Evolutionary conservation across 192 early-diverging fungal genomes (phyloP).

Genomic region (Entomortierella beljakovae): DNA sequence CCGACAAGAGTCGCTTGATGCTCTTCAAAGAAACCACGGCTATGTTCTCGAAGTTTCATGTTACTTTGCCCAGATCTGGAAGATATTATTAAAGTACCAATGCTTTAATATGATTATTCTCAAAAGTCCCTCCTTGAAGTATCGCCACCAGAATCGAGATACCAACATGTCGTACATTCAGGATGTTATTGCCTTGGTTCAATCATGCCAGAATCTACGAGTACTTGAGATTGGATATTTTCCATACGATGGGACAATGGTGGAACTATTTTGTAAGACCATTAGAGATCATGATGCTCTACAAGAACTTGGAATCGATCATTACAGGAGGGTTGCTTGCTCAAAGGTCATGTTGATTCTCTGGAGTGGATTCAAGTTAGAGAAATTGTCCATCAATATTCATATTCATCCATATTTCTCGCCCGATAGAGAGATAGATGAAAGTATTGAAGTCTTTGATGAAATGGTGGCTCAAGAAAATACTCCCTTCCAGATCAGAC

Average conservation of each 20-base stretch:
- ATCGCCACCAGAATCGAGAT: too few relatives aligned
- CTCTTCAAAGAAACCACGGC: too few relatives aligned
- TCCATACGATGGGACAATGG: background rate
- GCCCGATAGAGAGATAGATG: background rate
- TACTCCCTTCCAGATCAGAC: background rate
- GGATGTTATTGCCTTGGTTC: too few relatives aligned
- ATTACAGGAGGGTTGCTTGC: background rate
- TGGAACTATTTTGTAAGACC: background rate
- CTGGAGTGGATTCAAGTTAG: background rate
- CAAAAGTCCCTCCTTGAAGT: too few relatives aligned
- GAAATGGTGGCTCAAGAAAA: background rate
- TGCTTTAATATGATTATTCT: too few relatives aligned
- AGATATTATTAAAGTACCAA: too few relatives aligned
- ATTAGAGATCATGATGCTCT: slow-evolving; percentile 3
- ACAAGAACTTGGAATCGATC: background rate
- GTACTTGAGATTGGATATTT: background rate
- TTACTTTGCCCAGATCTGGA: too few relatives aligned
- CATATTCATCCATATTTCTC: background rate
- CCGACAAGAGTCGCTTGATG: too few relatives aligned
- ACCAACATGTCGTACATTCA: too few relatives aligned
- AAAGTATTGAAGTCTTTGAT: background rate
- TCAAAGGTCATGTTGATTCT: background rate
- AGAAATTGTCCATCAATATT: background rate
- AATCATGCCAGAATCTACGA: too few relatives aligned
- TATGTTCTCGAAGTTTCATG: too few relatives aligned